Conservation (phyloP, 371 early-diverging fungal species). For the Actinomortierella wolfii region DNA sequence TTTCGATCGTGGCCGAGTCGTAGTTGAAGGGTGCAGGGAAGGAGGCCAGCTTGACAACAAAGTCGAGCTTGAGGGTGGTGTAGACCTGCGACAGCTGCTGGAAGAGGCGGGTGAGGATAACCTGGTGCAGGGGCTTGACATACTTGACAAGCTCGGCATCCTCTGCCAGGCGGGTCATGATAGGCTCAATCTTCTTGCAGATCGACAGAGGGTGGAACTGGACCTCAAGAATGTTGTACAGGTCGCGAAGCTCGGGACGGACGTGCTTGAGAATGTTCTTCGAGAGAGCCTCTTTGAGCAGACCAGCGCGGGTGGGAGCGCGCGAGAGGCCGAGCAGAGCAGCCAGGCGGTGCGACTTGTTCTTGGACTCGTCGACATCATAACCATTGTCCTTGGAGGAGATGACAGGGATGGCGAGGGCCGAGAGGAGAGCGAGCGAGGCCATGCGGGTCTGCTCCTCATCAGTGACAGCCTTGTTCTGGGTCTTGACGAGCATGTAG, state of each 20-base stretch:
- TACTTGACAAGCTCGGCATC: conserved; percentile 83
- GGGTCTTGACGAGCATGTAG: conserved; percentile 77
- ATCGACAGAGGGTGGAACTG: conserved; percentile 98
- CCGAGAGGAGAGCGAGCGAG: conserved; percentile 88
- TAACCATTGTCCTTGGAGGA: conserved; percentile 76
- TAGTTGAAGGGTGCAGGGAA: conserved; percentile 88
- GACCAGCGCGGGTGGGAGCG: conserved; percentile 88
- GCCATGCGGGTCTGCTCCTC: conserved; percentile 85
- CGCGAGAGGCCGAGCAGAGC: conserved; percentile 83
- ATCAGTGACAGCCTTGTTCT: conserved; percentile 71
- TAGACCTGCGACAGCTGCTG: conserved; percentile 97
- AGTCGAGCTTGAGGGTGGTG: conserved; percentile 93
- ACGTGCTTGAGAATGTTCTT: conserved; percentile 87
- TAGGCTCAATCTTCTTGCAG: conserved; percentile 92
- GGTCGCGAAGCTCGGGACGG: conserved; percentile 86
- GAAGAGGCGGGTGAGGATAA: conserved; percentile 92
- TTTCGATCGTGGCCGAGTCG: conserved; percentile 89
- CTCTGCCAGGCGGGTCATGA: conserved; percentile 73
- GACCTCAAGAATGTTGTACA: conserved; percentile 94
- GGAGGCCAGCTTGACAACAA: conserved; percentile 85
- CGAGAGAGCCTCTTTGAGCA: conserved; percentile 89
- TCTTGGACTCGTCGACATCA: conserved; percentile 87
- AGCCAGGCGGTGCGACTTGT: conserved; percentile 84
- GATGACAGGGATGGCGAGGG: conserved; percentile 89
- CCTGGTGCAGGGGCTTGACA: conserved; percentile 91